Evolutionary conservation across 2,329 filamentous ascomycete species (phyloP).

Genomic region (Aureobasidium lini): DNA sequence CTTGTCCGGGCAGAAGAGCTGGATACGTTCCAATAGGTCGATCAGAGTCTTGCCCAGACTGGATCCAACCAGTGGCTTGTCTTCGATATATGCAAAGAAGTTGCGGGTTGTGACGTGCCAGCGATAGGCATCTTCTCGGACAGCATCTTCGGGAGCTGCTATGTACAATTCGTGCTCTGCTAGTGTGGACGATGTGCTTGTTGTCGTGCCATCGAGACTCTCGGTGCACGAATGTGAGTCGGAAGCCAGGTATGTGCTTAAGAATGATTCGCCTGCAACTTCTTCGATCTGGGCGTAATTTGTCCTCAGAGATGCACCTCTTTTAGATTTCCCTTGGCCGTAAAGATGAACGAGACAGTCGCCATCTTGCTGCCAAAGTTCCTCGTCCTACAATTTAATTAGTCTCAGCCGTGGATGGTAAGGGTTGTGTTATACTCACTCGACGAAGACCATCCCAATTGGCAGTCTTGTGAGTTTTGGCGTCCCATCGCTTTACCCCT

Average conservation of each 20-base stretch:
- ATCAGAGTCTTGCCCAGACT: conserved; percentile 58
- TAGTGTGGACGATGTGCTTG: conserved; percentile 6
- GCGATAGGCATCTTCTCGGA: conserved; percentile 48
- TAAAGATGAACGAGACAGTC: conserved; percentile 66
- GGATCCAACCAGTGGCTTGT: conserved; percentile 59
- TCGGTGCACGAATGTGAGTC: not conserved
- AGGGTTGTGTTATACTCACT: conserved; percentile 6
- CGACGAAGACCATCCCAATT: conserved; percentile 19
- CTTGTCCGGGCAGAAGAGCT: conserved; percentile 25
- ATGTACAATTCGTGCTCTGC: conserved; percentile 55
- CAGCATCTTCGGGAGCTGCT: conserved; percentile 51
- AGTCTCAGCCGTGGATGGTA: not conserved
- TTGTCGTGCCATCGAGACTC: conserved; percentile 22
- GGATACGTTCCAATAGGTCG: conserved; percentile 57
- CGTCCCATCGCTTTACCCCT: conserved; percentile 15
- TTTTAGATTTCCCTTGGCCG: conserved; percentile 54
- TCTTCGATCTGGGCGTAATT: conserved; percentile 51
- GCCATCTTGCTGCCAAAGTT: conserved; percentile 61
- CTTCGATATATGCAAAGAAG: conserved; percentile 63
- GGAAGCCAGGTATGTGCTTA: conserved; percentile 40
- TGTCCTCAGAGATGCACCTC: conserved; percentile 61
- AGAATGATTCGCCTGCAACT: conserved; percentile 52
- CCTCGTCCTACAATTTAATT: conserved; percentile 51
- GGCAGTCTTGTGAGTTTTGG: conserved; percentile 6
- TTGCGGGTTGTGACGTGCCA: conserved; percentile 67